Evolutionary conservation across 2,329 filamentous ascomycete genomes (phyloP).

Genomic region (Penicillium sp.): DNA sequence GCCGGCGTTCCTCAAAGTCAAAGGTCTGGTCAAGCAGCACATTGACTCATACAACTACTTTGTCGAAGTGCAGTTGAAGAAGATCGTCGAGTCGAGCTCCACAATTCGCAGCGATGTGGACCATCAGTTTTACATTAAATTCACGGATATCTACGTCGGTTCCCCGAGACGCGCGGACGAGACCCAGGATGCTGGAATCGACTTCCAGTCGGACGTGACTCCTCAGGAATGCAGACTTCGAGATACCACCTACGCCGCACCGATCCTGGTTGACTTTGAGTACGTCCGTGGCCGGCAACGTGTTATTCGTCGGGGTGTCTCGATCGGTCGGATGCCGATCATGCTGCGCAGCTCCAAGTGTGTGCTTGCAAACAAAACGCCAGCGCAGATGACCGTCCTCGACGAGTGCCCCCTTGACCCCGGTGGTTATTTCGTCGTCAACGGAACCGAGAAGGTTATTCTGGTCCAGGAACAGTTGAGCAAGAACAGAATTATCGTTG

Average conservation of each 20-base stretch:
- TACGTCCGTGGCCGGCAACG: constrained; percentile 83
- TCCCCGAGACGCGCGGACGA: constrained; percentile 77
- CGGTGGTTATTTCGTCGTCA: constrained; percentile 96
- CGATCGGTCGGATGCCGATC: constrained; percentile 88
- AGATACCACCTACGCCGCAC: constrained; percentile 97
- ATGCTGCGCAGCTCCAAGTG: constrained; percentile 98
- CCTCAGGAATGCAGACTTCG: constrained; percentile 95
- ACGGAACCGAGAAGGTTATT: constrained; percentile 98
- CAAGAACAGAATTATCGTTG: constrained; percentile 98
- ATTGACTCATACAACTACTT: constrained; percentile 99
- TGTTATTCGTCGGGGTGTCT: constrained; percentile 70
- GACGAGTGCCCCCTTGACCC: constrained; percentile 96
- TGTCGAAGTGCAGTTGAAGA: constrained; percentile 92
- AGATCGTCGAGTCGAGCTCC: constrained; percentile 90
- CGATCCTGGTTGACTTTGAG: constrained; percentile 88
- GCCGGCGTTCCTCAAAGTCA: constrained; percentile 97
- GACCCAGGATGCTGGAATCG: constrained; percentile 55
- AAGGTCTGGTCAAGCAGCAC: constrained; percentile 94
- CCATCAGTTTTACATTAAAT: constrained; percentile 88
- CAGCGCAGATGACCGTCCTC: constrained; percentile 84
- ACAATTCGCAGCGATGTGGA: constrained; percentile 90
- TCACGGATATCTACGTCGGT: constrained; percentile 86
- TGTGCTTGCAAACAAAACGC: constrained; percentile 78
- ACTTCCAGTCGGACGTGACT: constrained; percentile 63
- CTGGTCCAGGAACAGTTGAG: constrained; percentile 97